phyloP scores from a whole-genome alignment of 1,139 yeast species.

The Petasospora rhodanensis region DNA sequence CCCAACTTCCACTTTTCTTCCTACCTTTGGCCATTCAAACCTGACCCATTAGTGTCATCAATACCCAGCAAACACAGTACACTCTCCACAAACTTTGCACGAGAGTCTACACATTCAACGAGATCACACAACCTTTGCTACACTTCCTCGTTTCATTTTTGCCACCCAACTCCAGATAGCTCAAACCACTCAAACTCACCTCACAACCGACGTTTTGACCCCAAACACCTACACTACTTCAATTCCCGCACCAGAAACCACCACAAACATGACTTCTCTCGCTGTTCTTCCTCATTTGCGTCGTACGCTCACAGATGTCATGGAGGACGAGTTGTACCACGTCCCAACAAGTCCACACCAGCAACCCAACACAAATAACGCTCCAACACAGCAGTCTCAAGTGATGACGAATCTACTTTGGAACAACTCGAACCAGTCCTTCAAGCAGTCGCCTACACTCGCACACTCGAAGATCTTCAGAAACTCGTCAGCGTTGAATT shows the following conservation, averaged over 20 bases:
- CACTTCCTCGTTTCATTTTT: too few species aligned
- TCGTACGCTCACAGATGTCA: slow-evolving; percentile 53
- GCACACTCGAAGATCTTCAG: slow-evolving; percentile 15
- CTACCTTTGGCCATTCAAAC: too few species aligned
- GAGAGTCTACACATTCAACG: too few species aligned
- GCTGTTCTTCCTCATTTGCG: slow-evolving; percentile 44
- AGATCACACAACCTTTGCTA: background rate
- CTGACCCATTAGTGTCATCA: too few species aligned
- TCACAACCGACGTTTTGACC: background rate
- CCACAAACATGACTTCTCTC: slow-evolving; percentile 38
- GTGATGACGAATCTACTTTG: slow-evolving; percentile 8
- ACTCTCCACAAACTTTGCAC: too few species aligned
- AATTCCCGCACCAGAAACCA: background rate
- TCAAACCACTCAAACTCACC: background rate
- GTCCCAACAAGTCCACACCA: slow-evolving; percentile 30
- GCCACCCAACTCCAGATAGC: background rate
- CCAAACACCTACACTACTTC: background rate
- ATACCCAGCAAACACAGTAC: too few species aligned
- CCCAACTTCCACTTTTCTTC: too few species aligned
- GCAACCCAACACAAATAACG: slow-evolving; percentile 4
- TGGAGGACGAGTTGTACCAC: slow-evolving; percentile 63
- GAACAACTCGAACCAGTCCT: slow-evolving; percentile 10
- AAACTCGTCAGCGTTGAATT: slow-evolving; percentile 21
- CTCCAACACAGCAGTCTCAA: slow-evolving; percentile 4
- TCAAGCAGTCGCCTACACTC: slow-evolving; percentile 14